Base-by-base conservation (phyloP, 805 yeast genomes). In the Suhomyces xylopsoci region DNA sequence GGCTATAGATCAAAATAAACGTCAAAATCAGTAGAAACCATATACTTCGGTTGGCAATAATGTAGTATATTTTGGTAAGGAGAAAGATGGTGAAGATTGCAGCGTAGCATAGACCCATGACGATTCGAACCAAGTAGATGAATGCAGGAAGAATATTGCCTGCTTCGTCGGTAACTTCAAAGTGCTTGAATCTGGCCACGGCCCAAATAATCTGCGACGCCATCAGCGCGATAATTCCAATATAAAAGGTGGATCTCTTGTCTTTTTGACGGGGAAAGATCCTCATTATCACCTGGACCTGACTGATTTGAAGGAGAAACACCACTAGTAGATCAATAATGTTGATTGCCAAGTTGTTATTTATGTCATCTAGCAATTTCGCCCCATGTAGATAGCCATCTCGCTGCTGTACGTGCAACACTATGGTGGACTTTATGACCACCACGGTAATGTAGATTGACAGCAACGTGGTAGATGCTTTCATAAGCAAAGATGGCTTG, bases 171-270 rank as follows among this genome's bases (percentile, higher is more conserved):
- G 71, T 76, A 3, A 59, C 63, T 0, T 65, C 47, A 54, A 73
- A 73, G 0, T 50, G 53, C 56, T 69, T 66, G 59, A 85, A 83
- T 4, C 81, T 81, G 14, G 91, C 78, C 1, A 86, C 75, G 0
- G 84, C 89, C 90, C 92, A 87, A 5, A 88, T 73, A 1, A 81
- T 73, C 62, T 88, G 90, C 0, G 90, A 78, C 1, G 69, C 58
- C 6, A 81, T 65, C 2, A 84, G 74, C 3, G 87, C 68, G 0
- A 76, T 53, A 0, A 81, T 69, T 0, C 96, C 96, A 19, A 81
- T 69, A 47, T 79, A 69, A 45, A 88, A 79, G 6, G 86, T 77
- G 32, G 83, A 69, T 51, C 90, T 73, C 61, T 84, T 85, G 65
- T 89, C 96, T 52, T 79, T 79, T 45, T 80, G 85, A 48, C 96